Percentiles rank a stretch among this genome's conserved stretches.
These are phyloP conservation scores for Sanghuangporus weigelae DNA, from an alignment of 1,284 basidiomycete species.

Conservation along the genomic window DNA sequence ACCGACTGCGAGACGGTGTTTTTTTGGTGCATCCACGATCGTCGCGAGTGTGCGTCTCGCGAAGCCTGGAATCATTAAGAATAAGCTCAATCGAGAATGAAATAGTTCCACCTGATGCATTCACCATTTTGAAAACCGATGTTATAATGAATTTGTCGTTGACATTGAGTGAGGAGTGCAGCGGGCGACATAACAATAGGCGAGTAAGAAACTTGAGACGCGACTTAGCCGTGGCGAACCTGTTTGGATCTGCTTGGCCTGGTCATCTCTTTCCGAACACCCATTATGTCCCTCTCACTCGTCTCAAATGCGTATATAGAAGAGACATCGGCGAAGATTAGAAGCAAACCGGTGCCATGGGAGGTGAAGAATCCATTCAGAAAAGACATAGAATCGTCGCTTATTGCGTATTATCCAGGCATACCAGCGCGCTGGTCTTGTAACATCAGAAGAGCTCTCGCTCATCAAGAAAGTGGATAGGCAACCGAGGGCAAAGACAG, in stretches of 20 bases:
- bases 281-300: slow-evolving; percentile 70
- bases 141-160: slow-evolving; percentile 8
- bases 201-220: slow-evolving; percentile 14
- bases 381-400: not conserved
- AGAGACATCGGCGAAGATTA: slow-evolving; percentile 82
- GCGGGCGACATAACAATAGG: slow-evolving; percentile 11
- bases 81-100: not conserved
- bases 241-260: not conserved
- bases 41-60: slow-evolving; percentile 13
- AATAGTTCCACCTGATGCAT: not conserved
- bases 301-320: slow-evolving; percentile 87
- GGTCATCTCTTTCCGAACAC: not conserved
- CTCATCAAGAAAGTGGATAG: slow-evolving; percentile 88
- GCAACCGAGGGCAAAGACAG: slow-evolving; percentile 68
- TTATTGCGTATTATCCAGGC: slow-evolving; percentile 44
- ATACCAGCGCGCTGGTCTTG: slow-evolving; percentile 91
- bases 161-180: slow-evolving; percentile 17
- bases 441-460: slow-evolving; percentile 85
- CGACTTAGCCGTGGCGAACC: slow-evolving; percentile 6
- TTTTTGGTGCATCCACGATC: slow-evolving; percentile 13
- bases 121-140: slow-evolving; percentile 5
- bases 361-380: slow-evolving; percentile 53
- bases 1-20: slow-evolving; percentile 19
- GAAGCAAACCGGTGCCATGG: slow-evolving; percentile 92
- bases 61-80: not conserved